Percentiles rank a stretch among this genome's conserved stretches.
Evolutionary conservation across 805 yeast genomes (phyloP).

Genomic region (Lipomyces oligophaga): DNA sequence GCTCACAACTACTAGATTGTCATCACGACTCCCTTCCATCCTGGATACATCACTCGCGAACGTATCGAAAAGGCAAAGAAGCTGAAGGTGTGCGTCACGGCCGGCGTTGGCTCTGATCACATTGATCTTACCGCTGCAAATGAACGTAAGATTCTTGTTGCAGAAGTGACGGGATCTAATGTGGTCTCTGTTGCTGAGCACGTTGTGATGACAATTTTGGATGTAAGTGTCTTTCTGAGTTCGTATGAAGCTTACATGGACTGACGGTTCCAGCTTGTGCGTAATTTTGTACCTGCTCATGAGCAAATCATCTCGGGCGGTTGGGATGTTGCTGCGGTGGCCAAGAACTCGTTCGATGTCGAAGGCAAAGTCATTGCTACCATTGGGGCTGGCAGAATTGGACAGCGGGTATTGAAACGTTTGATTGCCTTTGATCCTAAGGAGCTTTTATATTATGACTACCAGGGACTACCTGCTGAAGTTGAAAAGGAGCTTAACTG

Average conservation of each 20-base stretch:
- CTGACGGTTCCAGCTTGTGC: slow-evolving; percentile 43
- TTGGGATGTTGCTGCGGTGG: slow-evolving; percentile 77
- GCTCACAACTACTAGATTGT: slow-evolving; percentile 39
- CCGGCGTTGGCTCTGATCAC: slow-evolving; percentile 85
- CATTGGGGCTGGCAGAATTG: slow-evolving; percentile 79
- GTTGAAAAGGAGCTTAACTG: slow-evolving; percentile 60
- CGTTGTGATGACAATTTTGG: slow-evolving; percentile 67
- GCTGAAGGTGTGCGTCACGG: slow-evolving; percentile 66
- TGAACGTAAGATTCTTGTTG: slow-evolving; percentile 59
- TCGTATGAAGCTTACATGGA: not conserved
- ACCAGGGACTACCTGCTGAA: slow-evolving; percentile 59
- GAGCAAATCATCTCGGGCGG: slow-evolving; percentile 56
- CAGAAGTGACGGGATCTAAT: slow-evolving; percentile 80
- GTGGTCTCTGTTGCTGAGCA: slow-evolving; percentile 80
- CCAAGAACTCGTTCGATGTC: slow-evolving; percentile 68
- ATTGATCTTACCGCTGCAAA: slow-evolving; percentile 67
- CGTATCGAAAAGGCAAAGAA: slow-evolving; percentile 67
- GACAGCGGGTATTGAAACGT: slow-evolving; percentile 69
- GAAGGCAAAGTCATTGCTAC: slow-evolving; percentile 77
- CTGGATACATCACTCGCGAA: slow-evolving; percentile 66
- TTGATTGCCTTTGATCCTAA: slow-evolving; percentile 69
- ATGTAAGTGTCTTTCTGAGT: slow-evolving; percentile 26
- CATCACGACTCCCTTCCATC: slow-evolving; percentile 80
- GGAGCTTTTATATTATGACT: slow-evolving; percentile 70
- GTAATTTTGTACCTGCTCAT: slow-evolving; percentile 78